phyloP scores from a whole-genome alignment of 2,329 filamentous ascomycete species.

The Trichoderma atrobrunneum region DNA sequence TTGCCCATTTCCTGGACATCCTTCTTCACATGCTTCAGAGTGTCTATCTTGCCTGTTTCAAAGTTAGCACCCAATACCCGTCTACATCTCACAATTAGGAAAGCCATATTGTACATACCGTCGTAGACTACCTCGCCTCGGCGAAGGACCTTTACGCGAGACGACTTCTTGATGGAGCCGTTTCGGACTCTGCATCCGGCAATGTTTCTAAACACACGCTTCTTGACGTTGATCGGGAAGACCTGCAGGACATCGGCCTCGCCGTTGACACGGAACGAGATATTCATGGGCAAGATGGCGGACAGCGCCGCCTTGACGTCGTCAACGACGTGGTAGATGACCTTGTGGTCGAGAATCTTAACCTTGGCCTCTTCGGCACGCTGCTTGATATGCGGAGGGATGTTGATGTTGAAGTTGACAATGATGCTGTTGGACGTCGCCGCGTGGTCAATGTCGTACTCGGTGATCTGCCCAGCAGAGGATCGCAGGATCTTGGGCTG shows the following conservation, averaged over 20 bases:
- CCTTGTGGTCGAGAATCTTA: conserved; percentile 76
- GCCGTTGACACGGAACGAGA: conserved; percentile 71
- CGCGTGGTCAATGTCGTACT: conserved; percentile 88
- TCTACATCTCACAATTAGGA: background rate
- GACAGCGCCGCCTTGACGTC: conserved; percentile 67
- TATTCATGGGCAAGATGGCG: conserved; percentile 63
- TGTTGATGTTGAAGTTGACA: conserved; percentile 78
- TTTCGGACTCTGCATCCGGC: conserved; percentile 88
- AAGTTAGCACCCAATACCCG: background rate
- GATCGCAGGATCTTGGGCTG: conserved; percentile 72
- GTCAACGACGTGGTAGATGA: conserved; percentile 79
- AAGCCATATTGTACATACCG: conserved; percentile 57
- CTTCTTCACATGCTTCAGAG: conserved; percentile 90
- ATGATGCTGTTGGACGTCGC: conserved; percentile 71
- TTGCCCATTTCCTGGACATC: conserved; percentile 87
- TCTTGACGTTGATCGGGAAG: conserved; percentile 80
- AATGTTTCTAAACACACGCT: conserved; percentile 67
- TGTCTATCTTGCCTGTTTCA: conserved; percentile 66
- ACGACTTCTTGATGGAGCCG: conserved; percentile 63
- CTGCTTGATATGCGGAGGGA: conserved; percentile 65
- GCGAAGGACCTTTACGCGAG: conserved; percentile 69
- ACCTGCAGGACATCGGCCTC: conserved; percentile 83
- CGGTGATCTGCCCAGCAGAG: conserved; percentile 72
- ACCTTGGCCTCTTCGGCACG: conserved; percentile 71
- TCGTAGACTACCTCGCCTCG: conserved; percentile 71